Base-by-base conservation (phyloP, 495 filamentous ascomycete species). In the Podospora pseudoanserina region DNA sequence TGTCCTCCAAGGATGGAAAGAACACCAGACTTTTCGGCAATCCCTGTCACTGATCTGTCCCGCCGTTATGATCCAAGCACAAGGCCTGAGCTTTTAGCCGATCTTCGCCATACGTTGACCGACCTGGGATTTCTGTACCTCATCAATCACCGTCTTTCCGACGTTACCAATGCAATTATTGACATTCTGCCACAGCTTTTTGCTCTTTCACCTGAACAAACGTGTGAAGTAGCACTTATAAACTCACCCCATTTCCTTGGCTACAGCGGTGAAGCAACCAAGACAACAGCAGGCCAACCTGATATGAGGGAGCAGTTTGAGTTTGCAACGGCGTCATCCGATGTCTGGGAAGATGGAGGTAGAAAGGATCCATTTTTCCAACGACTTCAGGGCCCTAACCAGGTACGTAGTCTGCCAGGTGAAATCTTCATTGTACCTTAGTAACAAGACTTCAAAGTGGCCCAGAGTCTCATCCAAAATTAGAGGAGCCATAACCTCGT, bases 261-360 rank as follows among this genome's bases (percentile, higher is more conserved):
- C 1, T 87, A 86, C 73, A 81, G 80, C 54, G 79, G 78, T 3
- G 78, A 80, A 59, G 85, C 83, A 0, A 80, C 81, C 56, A 85
- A 86, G 72, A 81, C 74, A 0, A 87, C 86, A 3, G 78, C 79
- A 0, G 85, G 84, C 0, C 72, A 78, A 60, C 69, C 73, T 27
- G 85, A 87, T 66, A 71, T 78, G 49, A 74, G 85, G 6, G 85
- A 88, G 67, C 84, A 87, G 68, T 85, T 85, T 26, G 83, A 87
- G 68, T 85, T 86, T 72, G 84, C 82, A 32, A 85, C 83, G 0
- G 84, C 86, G 68, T 68, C 85, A 13, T 71, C 77, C 0, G 75
- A 78, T 16, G 75, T 72, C 5, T 85, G 78, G 76, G 49, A 71
- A 18, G 76, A 71, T 16, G 76, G 18, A 57, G 16, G 18, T 16